Base-by-base conservation (phyloP, 345 rosid species). In the Aurinia saxatilis region DNA sequence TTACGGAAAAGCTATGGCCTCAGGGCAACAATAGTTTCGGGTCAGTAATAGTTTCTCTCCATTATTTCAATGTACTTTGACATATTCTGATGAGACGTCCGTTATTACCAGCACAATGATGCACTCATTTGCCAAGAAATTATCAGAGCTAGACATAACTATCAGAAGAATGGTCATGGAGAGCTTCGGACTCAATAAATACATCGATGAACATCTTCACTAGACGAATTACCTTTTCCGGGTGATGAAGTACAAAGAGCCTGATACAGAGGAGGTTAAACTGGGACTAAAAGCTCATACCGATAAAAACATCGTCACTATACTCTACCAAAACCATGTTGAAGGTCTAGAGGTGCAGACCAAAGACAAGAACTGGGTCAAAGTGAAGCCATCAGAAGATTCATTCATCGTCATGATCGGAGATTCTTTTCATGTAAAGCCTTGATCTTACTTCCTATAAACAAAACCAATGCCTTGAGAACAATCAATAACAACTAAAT, bases 271-370 rank as follows among this genome's bases (percentile, higher is more conserved):
- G 18, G 85, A 82, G 16, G 75, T 73, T 0, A 65, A 79, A 61
- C 5, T 82, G 14, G 91, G 87, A 1, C 54, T 80, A 12, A 51
- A 39, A 3, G 39, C 72, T 33, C 91, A 82, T 46, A 79, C 86
- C 0, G 85, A 85, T 61, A 85, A 80, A 60, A 85, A 80, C 73
- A 64, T 82, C 0, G 76, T 85, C 19, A 85, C 87, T 33, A 79
- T 85, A 40, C 75, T 85, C 63, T 65, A 72, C 53, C 91, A 82
- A 46, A 85, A 85, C 62, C 77, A 85, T 48, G 85, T 85, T 7
- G 84, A 77, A 0, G 87, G 91, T 5, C 67, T 82, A 1, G 77
- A 77, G 17, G 64, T 85, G 1, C 75, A 74, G 49, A 67, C 76
- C 16, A 85, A 80, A 70, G 74, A 69, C 15, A 84, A 84, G 0